A percentile compares a stretch with the other conserved stretches of the same genome.
Conservation (phyloP, 192 early-diverging fungal genomes). For the Entomortierella lignicola region DNA sequence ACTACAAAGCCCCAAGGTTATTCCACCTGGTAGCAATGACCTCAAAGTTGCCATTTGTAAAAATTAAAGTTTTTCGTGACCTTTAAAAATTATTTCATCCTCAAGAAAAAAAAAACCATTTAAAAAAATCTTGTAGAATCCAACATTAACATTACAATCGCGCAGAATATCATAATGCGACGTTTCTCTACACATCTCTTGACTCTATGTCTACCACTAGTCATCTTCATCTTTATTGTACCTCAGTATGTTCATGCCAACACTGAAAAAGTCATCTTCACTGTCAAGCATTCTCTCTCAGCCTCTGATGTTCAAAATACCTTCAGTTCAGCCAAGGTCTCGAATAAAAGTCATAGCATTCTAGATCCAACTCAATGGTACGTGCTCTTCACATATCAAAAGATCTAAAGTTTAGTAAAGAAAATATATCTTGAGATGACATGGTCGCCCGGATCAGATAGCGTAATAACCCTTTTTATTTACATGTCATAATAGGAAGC, state of each 20-base stretch:
- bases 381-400: not conserved
- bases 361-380: conserved; percentile 14
- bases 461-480: too few relatives aligned
- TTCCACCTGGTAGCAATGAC: too few relatives aligned
- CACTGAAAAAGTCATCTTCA: conserved; percentile 47
- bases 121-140: too few relatives aligned
- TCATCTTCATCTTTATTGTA: not conserved
- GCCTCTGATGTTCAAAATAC: not conserved
- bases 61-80: too few relatives aligned
- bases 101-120: too few relatives aligned
- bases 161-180: too few relatives aligned
- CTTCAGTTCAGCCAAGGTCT: not conserved
- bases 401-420: not conserved
- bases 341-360: not conserved
- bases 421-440: not conserved
- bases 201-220: not conserved
- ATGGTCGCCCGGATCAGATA: too few relatives aligned
- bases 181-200: not conserved
- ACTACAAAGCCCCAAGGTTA: too few relatives aligned
- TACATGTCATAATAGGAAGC: conserved; percentile 14
- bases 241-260: conserved; percentile 11
- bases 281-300: not conserved
- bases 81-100: too few relatives aligned
- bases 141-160: not conserved
- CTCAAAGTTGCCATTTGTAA: too few relatives aligned